These are phyloP conservation scores for Pyrenula aspistea DNA, from an alignment of 495 filamentous ascomycete genomes.

Conservation along the genomic window DNA sequence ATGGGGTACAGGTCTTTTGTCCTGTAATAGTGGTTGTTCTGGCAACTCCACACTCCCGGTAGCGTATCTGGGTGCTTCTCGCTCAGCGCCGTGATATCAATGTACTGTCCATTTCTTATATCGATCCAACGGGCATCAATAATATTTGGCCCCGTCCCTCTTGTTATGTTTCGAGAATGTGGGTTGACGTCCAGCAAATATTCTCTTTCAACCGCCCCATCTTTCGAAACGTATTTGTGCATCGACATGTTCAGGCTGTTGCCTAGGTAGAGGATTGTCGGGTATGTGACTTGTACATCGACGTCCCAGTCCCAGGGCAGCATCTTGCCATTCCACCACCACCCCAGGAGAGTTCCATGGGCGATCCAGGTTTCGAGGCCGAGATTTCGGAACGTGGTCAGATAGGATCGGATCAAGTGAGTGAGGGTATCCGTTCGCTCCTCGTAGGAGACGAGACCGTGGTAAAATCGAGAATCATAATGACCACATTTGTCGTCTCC, in stretches of 20 bases:
- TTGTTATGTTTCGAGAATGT: conserved; percentile 41
- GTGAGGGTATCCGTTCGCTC: conserved; percentile 50
- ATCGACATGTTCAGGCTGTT: conserved; percentile 52
- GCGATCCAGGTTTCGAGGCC: conserved; percentile 76
- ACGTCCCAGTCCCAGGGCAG: conserved; percentile 85
- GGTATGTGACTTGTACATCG: conserved; percentile 64
- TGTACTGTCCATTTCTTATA: conserved; percentile 61
- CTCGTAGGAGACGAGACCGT: conserved; percentile 44
- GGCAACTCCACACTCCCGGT: conserved; percentile 67
- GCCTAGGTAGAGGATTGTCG: conserved; percentile 50
- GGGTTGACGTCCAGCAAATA: conserved; percentile 78
- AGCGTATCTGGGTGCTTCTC: conserved; percentile 45
- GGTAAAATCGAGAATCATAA: conserved; percentile 64
- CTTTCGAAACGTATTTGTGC: conserved; percentile 39
- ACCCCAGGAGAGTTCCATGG: conserved; percentile 76
- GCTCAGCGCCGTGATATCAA: conserved; percentile 76
- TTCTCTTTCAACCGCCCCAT: conserved; percentile 24
- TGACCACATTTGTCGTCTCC: conserved; percentile 43
- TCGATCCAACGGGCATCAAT: conserved; percentile 87
- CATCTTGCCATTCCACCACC: conserved; percentile 84
- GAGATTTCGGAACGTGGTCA: conserved; percentile 49
- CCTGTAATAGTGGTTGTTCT: conserved; percentile 67
- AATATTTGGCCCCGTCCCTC: conserved; percentile 60
- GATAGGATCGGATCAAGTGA: conserved; percentile 62
- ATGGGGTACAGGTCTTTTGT: conserved; percentile 39